A percentile compares a stretch with the other conserved stretches of the same genome.
These are phyloP conservation scores for Aspergillus hiratsukae DNA, from an alignment of 2,329 filamentous ascomycete genomes.

Conservation along the genomic window DNA sequence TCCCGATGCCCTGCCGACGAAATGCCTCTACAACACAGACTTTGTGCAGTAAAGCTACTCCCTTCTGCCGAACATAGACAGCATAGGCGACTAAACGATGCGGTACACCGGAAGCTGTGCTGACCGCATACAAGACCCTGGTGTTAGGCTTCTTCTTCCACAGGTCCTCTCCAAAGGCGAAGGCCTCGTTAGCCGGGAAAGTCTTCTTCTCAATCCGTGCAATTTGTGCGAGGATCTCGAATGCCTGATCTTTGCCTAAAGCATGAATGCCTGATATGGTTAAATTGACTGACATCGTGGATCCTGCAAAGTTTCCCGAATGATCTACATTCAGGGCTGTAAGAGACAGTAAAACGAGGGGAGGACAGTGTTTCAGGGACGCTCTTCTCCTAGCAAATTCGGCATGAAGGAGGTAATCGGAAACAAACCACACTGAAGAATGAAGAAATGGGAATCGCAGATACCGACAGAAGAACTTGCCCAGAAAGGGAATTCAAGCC, in stretches of 20 bases:
- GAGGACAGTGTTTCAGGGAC: background rate
- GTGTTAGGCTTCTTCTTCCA: slow-evolving; percentile 47
- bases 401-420: background rate
- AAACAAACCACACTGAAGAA: slow-evolving; percentile 13
- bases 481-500: slow-evolving; percentile 1
- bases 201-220: slow-evolving; percentile 46
- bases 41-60: slow-evolving; percentile 48
- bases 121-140: slow-evolving; percentile 36
- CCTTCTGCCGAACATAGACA: slow-evolving; percentile 44
- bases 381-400: background rate
- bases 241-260: slow-evolving; percentile 30
- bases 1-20: slow-evolving; percentile 46
- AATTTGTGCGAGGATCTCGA: slow-evolving; percentile 33
- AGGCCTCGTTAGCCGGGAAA: slow-evolving; percentile 49
- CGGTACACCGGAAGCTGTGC: slow-evolving; percentile 10
- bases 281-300: slow-evolving; percentile 19
- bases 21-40: slow-evolving; percentile 46
- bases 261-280: slow-evolving; percentile 37
- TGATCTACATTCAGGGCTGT: slow-evolving; percentile 19
- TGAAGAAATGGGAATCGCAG: slow-evolving; percentile 20
- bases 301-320: slow-evolving; percentile 14
- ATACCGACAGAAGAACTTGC: background rate
- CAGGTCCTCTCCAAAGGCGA: slow-evolving; percentile 45
- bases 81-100: slow-evolving; percentile 42
- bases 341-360: background rate